Evolutionary conservation across 805 yeast species (phyloP).

Genomic region (Metschnikowia cubensis): DNA sequence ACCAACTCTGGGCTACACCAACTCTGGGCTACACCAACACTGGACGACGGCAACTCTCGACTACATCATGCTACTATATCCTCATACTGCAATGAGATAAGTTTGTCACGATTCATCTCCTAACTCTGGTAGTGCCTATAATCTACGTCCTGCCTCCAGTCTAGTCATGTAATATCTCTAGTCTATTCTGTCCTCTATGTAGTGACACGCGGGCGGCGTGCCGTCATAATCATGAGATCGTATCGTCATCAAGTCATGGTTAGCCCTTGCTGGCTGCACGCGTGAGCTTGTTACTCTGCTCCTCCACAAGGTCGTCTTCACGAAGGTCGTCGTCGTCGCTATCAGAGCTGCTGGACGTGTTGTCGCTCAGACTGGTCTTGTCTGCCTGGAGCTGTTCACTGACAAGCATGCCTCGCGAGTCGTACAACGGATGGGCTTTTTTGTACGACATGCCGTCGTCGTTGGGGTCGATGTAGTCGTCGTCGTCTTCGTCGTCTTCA

Average conservation of each 20-base stretch:
- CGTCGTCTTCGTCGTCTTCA: constrained; percentile 44
- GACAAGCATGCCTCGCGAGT: constrained; percentile 27
- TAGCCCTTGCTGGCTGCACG: constrained; percentile 39
- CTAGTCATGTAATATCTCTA: not conserved
- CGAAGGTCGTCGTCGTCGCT: constrained; percentile 26
- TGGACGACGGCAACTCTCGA: no score
- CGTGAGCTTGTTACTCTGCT: constrained; percentile 29
- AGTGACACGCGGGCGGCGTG: constrained; percentile 1
- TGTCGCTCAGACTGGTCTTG: constrained; percentile 18
- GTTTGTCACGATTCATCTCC: no score
- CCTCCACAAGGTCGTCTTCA: constrained; percentile 21
- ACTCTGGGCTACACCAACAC: no score
- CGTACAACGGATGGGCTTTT: constrained; percentile 60
- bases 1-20: no score
- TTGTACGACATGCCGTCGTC: constrained; percentile 77
- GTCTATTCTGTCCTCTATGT: constrained; percentile 3
- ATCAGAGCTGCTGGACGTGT: constrained; percentile 28
- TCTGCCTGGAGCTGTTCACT: constrained; percentile 10
- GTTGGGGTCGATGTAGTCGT: constrained; percentile 74
- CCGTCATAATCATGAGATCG: not conserved
- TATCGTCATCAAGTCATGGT: constrained; percentile 1
- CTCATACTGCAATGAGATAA: no score
- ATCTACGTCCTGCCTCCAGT: not conserved
- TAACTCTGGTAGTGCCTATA: no score
- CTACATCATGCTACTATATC: no score